These are phyloP conservation scores for Arxiozyma heterogenica DNA, from an alignment of 1,139 yeast genomes.

Conservation along the genomic window DNA sequence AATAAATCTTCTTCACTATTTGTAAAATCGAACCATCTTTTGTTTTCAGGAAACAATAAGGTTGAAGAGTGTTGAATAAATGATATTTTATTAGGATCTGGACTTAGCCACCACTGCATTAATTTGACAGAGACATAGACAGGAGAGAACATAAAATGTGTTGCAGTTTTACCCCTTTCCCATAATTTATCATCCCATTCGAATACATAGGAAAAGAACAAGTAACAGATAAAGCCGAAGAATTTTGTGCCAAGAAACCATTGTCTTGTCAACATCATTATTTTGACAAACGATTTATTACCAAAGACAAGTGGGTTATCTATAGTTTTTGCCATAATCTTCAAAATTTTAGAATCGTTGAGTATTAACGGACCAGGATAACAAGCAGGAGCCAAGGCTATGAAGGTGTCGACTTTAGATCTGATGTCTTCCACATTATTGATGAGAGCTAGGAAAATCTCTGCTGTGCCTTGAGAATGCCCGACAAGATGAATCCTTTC, in stretches of 20 bases:
- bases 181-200: slow-evolving; percentile 79
- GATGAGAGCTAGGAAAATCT: slow-evolving; percentile 53
- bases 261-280: slow-evolving; percentile 45
- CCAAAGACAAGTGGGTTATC: slow-evolving; percentile 49
- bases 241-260: slow-evolving; percentile 39
- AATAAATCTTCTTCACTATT: slow-evolving; percentile 7
- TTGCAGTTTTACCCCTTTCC: slow-evolving; percentile 56
- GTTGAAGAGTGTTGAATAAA: slow-evolving; percentile 22
- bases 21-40: slow-evolving; percentile 22
- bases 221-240: slow-evolving; percentile 57
- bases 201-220: slow-evolving; percentile 75
- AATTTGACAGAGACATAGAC: slow-evolving; percentile 68
- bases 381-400: slow-evolving; percentile 83
- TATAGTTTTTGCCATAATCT: slow-evolving; percentile 30
- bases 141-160: slow-evolving; percentile 82
- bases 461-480: slow-evolving; percentile 93
- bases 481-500: slow-evolving; percentile 56
- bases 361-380: slow-evolving; percentile 66
- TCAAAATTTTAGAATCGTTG: slow-evolving; percentile 45
- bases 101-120: slow-evolving; percentile 83
- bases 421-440: slow-evolving; percentile 39
- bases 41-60: slow-evolving; percentile 25
- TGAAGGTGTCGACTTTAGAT: slow-evolving; percentile 53
- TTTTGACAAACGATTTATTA: slow-evolving; percentile 48
- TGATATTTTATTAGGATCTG: slow-evolving; percentile 17